A percentile compares a stretch with the other conserved stretches of the same genome.
phyloP scores from a whole-genome alignment of 495 filamentous ascomycete species.

The Barbatosphaeria neglecta region DNA sequence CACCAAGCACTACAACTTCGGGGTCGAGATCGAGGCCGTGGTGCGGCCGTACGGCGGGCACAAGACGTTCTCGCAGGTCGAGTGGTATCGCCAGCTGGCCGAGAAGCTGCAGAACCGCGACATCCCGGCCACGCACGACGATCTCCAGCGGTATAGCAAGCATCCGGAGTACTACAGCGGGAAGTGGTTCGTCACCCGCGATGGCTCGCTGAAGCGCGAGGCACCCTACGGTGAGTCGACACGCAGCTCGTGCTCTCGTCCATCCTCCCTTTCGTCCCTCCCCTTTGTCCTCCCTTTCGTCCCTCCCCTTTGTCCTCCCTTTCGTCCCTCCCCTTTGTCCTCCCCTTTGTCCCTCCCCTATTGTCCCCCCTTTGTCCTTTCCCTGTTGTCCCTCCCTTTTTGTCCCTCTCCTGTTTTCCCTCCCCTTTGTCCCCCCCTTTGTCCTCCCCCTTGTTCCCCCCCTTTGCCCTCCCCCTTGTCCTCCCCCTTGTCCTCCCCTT shows the following conservation, averaged over 20 bases:
- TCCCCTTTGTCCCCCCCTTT: background rate
- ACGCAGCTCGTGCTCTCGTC: no score
- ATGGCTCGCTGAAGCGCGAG: slow-evolving; percentile 3
- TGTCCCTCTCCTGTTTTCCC: background rate
- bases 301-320: background rate
- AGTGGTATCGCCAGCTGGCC: slow-evolving; percentile 6
- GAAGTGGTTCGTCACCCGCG: slow-evolving; percentile 6
- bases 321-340: background rate
- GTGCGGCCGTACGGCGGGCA: slow-evolving; percentile 1
- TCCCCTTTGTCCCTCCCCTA: background rate
- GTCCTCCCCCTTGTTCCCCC: background rate
- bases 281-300: background rate
- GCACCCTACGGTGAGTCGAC: slow-evolving; percentile 2
- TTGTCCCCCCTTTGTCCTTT: background rate
- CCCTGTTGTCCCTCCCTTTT: no score
- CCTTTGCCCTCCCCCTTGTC: background rate
- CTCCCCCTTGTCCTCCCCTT: background rate
- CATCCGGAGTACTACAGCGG: slow-evolving; percentile 5
- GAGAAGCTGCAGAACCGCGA: slow-evolving; percentile 4
- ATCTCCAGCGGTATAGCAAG: slow-evolving; percentile 4
- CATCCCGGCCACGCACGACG: slow-evolving; percentile 3
- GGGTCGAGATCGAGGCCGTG: slow-evolving; percentile 8
- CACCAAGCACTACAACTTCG: slow-evolving; percentile 9
- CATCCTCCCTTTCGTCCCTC: background rate
- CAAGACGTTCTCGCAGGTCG: slow-evolving; percentile 3